A percentile compares a stretch with the other conserved stretches of the same genome.
These are phyloP conservation scores for Phaeosphaeria sp. DNA, from an alignment of 2,329 filamentous ascomycete species.

Conservation along the genomic window DNA sequence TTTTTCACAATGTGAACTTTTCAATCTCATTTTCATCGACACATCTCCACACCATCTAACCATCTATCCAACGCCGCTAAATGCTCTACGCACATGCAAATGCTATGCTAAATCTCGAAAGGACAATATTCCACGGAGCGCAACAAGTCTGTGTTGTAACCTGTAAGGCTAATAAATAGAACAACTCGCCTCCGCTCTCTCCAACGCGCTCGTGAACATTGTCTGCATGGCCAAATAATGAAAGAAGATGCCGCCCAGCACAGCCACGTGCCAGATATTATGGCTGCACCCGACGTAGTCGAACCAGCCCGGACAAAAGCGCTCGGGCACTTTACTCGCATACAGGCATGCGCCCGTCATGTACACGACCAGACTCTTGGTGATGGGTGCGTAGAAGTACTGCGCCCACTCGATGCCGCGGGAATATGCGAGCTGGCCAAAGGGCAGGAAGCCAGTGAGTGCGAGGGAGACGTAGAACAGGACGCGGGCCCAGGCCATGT, in stretches of 20 bases:
- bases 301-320: constrained; percentile 90
- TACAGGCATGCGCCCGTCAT: constrained; percentile 84
- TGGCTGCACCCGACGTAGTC: constrained; percentile 96
- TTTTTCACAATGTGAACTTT: too few relatives aligned
- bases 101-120: background rate
- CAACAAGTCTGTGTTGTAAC: background rate
- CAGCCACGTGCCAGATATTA: constrained; percentile 96
- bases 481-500: constrained; percentile 93
- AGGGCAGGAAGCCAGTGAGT: constrained; percentile 85
- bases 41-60: background rate
- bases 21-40: background rate
- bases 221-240: constrained; percentile 96
- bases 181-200: constrained; percentile 41
- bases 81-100: background rate
- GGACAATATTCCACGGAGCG: constrained; percentile 7
- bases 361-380: constrained; percentile 87
- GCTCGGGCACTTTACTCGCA: constrained; percentile 88
- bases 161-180: constrained; percentile 31
- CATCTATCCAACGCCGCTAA: background rate
- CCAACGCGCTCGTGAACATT: constrained; percentile 73
- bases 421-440: constrained; percentile 80
- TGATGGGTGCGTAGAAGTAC: constrained; percentile 86
- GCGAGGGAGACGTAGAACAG: constrained; percentile 89
- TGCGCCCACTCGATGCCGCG: constrained; percentile 81
- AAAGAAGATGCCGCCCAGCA: constrained; percentile 94